Base-by-base conservation (phyloP, 2,329 filamentous ascomycete species). In the Nothophoma quercina region DNA sequence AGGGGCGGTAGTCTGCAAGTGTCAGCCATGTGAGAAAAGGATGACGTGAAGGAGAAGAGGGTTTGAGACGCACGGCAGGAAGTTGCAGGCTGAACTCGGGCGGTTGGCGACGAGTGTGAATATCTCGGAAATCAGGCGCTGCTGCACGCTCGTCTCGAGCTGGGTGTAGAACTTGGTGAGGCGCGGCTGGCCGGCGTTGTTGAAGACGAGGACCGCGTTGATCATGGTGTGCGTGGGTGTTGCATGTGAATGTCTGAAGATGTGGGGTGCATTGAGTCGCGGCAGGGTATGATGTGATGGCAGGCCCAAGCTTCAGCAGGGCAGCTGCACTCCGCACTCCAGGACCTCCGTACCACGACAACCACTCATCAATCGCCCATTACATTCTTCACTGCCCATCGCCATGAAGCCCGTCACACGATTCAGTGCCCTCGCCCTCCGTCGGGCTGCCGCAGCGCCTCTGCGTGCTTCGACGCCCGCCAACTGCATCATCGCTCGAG, bases 101-200 rank as follows among this genome's bases (percentile, higher is more conserved):
- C 95, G 90, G 74, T 96, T 93, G 57, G 93, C 89, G 38, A 99
- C 95, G 55, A 99, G 90, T 25, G 89, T 89, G 78, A 98, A 99
- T 77, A 99, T 99, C 75, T 99, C 95, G 42, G 90, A 91, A 63
- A 99, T 96, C 52, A 99, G 87, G 34, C 93, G 90, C 79, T 99
- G 95, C 75, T 99, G 93, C 30, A 97, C 96, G 76, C 90, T 91
- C 18, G 95, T 98, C 78, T 99, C 95, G 63, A 99, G 86, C 74
- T 98, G 93, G 2, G 93, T 97, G 75, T 99, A 99, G 82, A 99
- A 99, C 71, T 98, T 98, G 67, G 93, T 98, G 74, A 99, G 84
- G 49, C 95, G 89, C 29, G 95, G 93, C 77, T 99, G 93, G 60
- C 95, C 95, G 67, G 93, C 91, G 80, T 96, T 96, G 72, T 99